phyloP scores from a whole-genome alignment of 139 green algal genomes.

The Chlorella ohadii region DNA sequence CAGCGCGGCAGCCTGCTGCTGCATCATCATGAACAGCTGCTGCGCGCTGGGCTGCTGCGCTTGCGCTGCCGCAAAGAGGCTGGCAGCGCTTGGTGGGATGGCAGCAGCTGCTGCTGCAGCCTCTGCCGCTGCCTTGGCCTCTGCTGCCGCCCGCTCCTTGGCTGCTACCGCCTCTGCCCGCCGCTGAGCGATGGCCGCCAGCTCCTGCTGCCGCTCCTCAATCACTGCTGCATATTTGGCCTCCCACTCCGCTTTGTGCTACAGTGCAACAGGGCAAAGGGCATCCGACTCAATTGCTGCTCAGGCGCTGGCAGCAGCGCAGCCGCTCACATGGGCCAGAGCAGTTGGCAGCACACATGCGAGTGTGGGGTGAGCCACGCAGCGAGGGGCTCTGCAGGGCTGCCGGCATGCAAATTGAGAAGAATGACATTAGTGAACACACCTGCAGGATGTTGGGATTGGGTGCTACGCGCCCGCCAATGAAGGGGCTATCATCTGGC shows the following conservation, averaged over 20 bases:
- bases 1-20: neutral
- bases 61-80: neutral
- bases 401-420: no score
- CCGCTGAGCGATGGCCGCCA: neutral
- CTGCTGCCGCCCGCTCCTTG: neutral
- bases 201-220: neutral
- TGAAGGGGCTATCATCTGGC: constrained; percentile 24
- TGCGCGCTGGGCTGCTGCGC: neutral
- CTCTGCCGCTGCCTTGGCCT: neutral
- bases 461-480: neutral
- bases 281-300: neutral
- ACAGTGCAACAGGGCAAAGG: neutral
- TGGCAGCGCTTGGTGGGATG: neutral
- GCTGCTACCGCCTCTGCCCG: neutral
- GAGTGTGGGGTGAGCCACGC: no score
- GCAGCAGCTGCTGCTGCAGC: neutral
- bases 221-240: neutral
- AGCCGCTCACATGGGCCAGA: no score
- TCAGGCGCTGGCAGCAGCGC: neutral
- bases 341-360: no score
- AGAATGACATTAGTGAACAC: no score
- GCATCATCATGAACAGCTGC: constrained; percentile 5
- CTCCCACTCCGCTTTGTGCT: constrained; percentile 14
- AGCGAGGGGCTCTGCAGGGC: no score
- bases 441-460: constrained; percentile 29